phyloP scores from a whole-genome alignment of 2,329 filamentous ascomycete species.

The Fusarium coicis region DNA sequence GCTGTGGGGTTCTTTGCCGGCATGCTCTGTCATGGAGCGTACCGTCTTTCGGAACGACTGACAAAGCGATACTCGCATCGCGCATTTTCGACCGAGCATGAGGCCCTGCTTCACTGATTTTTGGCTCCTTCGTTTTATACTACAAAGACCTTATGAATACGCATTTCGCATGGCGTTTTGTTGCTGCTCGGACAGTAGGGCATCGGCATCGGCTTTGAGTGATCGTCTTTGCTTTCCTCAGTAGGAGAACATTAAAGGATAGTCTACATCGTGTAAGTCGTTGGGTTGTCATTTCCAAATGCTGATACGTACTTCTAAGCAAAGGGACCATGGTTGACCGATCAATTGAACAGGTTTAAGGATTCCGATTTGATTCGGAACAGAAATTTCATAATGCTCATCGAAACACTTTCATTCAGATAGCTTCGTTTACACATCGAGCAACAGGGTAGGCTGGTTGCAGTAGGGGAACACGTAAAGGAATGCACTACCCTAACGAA shows the following conservation, averaged over 20 bases:
- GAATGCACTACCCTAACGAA: neutral
- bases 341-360: neutral
- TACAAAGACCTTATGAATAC: neutral
- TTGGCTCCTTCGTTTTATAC: neutral
- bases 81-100: conserved; percentile 42
- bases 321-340: neutral
- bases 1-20: conserved; percentile 87
- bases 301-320: neutral
- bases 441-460: neutral
- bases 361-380: neutral
- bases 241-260: neutral
- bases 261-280: neutral
- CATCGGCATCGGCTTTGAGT: neutral
- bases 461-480: neutral
- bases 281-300: neutral
- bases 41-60: conserved; percentile 60
- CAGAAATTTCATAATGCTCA: neutral
- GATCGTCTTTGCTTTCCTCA: neutral
- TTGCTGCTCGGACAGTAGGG: neutral
- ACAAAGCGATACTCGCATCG: conserved; percentile 49
- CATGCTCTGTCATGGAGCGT: conserved; percentile 80
- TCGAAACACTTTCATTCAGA: too few species aligned
- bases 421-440: neutral
- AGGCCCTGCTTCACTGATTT: conserved; percentile 46
- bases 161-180: conserved; percentile 3